Percentiles rank a stretch among this genome's conserved stretches.
These are phyloP conservation scores for Sphaerosporella brunnea DNA, from an alignment of 495 filamentous ascomycete species.

Conservation along the genomic window DNA sequence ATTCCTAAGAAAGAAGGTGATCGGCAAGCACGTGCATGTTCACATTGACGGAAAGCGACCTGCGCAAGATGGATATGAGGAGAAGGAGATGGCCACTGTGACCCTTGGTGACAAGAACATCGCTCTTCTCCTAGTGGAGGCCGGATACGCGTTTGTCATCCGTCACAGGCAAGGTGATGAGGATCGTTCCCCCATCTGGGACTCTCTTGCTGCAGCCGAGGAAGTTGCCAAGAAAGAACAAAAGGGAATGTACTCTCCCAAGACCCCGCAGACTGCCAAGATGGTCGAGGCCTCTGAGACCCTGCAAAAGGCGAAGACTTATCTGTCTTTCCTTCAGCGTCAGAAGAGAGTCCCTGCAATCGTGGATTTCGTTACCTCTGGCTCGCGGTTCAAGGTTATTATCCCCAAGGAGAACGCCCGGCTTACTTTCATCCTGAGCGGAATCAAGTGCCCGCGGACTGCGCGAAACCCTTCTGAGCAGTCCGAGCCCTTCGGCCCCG, in stretches of 20 bases:
- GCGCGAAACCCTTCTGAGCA: slow-evolving; percentile 64
- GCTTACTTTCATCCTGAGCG: slow-evolving; percentile 84
- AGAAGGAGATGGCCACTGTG: slow-evolving; percentile 82
- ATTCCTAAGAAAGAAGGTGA: slow-evolving; percentile 78
- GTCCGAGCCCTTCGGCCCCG: slow-evolving; percentile 83
- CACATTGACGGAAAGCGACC: slow-evolving; percentile 79
- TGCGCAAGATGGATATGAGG: slow-evolving; percentile 78
- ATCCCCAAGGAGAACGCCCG: slow-evolving; percentile 87
- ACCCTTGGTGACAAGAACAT: slow-evolving; percentile 57
- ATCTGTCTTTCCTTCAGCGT: slow-evolving; percentile 65
- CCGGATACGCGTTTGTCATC: slow-evolving; percentile 82
- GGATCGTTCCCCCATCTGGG: slow-evolving; percentile 83
- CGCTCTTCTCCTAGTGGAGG: slow-evolving; percentile 66
- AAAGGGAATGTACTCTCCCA: slow-evolving; percentile 88
- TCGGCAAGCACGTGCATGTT: slow-evolving; percentile 84
- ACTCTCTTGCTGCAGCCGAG: slow-evolving; percentile 77
- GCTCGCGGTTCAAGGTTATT: slow-evolving; percentile 80
- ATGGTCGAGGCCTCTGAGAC: slow-evolving; percentile 82
- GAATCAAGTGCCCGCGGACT: slow-evolving; percentile 80
- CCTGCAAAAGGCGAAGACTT: slow-evolving; percentile 85
- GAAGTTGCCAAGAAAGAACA: slow-evolving; percentile 55
- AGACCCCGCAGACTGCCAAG: slow-evolving; percentile 58
- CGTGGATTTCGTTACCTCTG: slow-evolving; percentile 94
- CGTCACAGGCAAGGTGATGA: slow-evolving; percentile 82
- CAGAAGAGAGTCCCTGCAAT: slow-evolving; percentile 86